Conservation (phyloP, 441 rosid genomes). For the Jatropha multifida region DNA sequence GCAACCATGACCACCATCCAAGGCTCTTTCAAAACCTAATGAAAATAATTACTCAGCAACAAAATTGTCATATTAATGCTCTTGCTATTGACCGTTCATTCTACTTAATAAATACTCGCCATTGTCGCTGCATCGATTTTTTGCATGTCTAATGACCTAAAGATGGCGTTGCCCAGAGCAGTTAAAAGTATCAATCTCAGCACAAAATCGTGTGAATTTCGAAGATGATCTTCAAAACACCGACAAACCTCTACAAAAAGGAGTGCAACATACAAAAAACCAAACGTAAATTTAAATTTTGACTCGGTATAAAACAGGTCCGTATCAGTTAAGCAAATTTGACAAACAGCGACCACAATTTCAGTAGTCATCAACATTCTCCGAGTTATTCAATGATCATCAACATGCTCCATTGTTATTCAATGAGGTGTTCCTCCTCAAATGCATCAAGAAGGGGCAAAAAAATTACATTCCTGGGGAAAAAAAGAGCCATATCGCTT, state of each 20-base stretch:
- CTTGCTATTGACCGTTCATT: no score
- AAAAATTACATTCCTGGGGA: conserved; percentile 18
- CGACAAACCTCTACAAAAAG: neutral
- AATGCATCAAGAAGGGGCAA: conserved; percentile 20
- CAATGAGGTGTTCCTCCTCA: conserved; percentile 24
- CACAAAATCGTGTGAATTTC: neutral
- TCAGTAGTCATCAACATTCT: conserved; percentile 10
- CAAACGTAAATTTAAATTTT: conserved; percentile 12
- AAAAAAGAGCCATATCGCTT: neutral
- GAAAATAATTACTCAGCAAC: no score
- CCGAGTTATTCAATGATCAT: conserved; percentile 26
- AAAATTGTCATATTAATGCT: neutral
- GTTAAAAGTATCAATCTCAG: neutral
- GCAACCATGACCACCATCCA: neutral
- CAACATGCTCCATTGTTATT: conserved; percentile 30
- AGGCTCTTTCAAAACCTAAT: neutral
- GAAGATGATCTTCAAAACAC: conserved; percentile 2
- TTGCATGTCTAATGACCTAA: neutral
- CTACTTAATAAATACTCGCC: neutral
- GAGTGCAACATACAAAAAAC: neutral
- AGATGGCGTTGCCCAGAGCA: neutral
- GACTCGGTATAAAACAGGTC: conserved; percentile 11
- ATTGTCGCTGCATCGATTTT: neutral
- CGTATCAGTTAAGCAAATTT: conserved; percentile 10
- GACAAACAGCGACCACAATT: conserved; percentile 22